These are phyloP conservation scores for Noccaea bulbosa DNA, from an alignment of 345 rosid species.

Conservation along the genomic window DNA sequence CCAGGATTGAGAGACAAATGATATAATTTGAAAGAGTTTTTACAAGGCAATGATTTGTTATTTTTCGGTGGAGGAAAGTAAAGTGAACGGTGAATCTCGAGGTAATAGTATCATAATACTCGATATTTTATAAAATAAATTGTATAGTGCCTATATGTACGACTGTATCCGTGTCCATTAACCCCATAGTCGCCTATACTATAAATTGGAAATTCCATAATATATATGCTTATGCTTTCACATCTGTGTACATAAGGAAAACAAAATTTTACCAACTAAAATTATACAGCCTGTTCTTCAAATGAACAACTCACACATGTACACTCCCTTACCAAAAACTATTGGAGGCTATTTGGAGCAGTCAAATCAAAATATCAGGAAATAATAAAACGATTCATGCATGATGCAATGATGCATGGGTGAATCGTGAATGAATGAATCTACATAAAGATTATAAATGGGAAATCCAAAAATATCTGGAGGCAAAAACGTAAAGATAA, in stretches of 20 bases:
- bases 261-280: neutral
- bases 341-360: no score
- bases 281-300: neutral
- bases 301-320: no score
- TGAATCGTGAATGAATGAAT: neutral
- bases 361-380: neutral
- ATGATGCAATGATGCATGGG: neutral
- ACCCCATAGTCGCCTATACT: no score
- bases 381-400: neutral
- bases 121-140: neutral
- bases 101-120: neutral
- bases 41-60: neutral
- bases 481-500: slow-evolving; percentile 10
- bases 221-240: neutral
- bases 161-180: neutral
- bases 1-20: neutral
- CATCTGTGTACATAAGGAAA: neutral
- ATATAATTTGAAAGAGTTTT: neutral
- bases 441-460: neutral
- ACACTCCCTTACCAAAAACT: no score
- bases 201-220: neutral
- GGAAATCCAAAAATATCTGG: neutral
- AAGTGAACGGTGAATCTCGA: neutral
- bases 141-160: neutral
- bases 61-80: neutral